Evolutionary conservation across 1,284 basidiomycete genomes (phyloP).

Genomic region (Heterobasidion irregulare): DNA sequence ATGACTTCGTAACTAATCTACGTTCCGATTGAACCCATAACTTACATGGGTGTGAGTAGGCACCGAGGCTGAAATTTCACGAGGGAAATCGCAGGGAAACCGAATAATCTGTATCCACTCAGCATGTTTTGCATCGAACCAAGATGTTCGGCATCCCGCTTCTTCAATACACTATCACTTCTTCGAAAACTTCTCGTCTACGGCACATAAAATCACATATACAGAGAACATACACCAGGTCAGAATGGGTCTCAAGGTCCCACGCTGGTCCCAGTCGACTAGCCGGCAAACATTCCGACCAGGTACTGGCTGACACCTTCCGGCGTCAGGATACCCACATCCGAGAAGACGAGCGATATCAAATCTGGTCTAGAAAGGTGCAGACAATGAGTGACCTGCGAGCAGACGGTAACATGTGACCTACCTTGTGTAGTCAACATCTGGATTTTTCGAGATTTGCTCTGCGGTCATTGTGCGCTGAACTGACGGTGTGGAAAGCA

Average conservation of each 20-base stretch:
- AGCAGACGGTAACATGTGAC: constrained; percentile 3
- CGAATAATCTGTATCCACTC: no score
- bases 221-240: no score
- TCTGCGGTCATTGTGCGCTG: constrained; percentile 55
- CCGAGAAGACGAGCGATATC: constrained; percentile 86
- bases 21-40: background rate
- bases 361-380: constrained; percentile 59
- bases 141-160: no score
- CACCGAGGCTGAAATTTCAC: no score
- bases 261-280: constrained; percentile 10
- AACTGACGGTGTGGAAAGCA: constrained; percentile 5
- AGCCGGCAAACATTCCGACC: constrained; percentile 84
- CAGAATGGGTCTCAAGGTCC: no score
- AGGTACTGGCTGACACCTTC: constrained; percentile 88
- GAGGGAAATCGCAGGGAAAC: no score
- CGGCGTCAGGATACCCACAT: constrained; percentile 87
- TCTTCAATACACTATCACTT: no score
- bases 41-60: no score
- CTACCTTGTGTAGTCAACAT: constrained; percentile 79
- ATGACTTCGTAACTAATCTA: background rate
- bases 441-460: constrained; percentile 68
- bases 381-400: background rate
- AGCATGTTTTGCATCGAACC: no score
- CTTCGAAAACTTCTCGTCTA: no score
- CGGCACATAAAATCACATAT: no score